phyloP scores from a whole-genome alignment of 352 stramenopile genomes.

The Phytopythium delawarense region DNA sequence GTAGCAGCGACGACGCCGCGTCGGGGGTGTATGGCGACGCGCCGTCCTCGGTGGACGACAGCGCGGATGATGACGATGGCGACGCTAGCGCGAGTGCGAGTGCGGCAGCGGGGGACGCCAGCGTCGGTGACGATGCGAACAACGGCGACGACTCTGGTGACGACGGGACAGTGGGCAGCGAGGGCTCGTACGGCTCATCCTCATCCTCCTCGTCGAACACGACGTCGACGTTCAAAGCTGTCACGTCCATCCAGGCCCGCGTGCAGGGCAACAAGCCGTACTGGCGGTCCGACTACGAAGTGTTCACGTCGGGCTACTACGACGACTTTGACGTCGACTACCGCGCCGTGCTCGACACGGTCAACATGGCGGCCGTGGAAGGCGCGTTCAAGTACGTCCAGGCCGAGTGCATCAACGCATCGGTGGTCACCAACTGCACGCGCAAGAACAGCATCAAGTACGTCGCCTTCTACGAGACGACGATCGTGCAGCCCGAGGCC shows the following conservation, averaged over 20 bases:
- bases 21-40: no score
- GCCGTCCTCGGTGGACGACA: not conserved
- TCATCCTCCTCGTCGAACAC: not conserved
- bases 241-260: conserved; percentile 43
- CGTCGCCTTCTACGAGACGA: conserved; percentile 63
- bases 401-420: conserved; percentile 54
- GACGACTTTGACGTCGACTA: conserved; percentile 37
- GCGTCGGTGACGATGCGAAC: not conserved
- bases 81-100: not conserved
- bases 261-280: conserved; percentile 45
- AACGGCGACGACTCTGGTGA: not conserved
- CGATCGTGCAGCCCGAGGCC: conserved; percentile 35
- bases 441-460: conserved; percentile 61
- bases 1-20: not conserved
- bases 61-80: not conserved
- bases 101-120: not conserved
- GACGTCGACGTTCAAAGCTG: conserved; percentile 23
- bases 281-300: conserved; percentile 28
- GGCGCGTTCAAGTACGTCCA: conserved; percentile 58
- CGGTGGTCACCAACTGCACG: conserved; percentile 29
- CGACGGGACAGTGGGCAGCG: not conserved
- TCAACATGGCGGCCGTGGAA: conserved; percentile 52
- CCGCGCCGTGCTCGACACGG: conserved; percentile 36
- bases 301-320: conserved; percentile 37
- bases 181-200: not conserved